Percentiles rank a stretch among this genome's conserved stretches.
These are phyloP conservation scores for Diplodia seriata DNA, from an alignment of 2,329 filamentous ascomycete genomes.

Conservation along the genomic window DNA sequence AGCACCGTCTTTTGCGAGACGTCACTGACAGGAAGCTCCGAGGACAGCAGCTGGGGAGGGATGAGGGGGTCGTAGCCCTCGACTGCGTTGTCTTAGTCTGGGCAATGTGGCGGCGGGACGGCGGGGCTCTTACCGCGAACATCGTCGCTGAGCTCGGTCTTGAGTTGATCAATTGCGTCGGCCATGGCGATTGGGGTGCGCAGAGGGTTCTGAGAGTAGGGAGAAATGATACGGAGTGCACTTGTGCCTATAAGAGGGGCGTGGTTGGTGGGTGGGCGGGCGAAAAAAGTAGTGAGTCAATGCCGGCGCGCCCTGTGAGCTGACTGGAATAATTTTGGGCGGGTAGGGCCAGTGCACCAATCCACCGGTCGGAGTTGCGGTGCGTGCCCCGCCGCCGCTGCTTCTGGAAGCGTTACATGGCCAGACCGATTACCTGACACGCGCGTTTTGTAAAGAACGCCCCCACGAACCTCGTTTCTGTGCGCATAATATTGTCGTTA, in stretches of 20 bases:
- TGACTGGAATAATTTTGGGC: conserved; percentile 22
- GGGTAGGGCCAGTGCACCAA: not conserved
- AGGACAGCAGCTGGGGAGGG: conserved; percentile 82
- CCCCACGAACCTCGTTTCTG: not conserved
- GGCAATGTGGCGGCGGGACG: conserved; percentile 15
- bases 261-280: conserved; percentile 2
- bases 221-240: conserved; percentile 26
- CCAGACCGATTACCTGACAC: not conserved
- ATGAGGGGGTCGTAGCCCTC: conserved; percentile 94
- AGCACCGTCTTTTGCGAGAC: conserved; percentile 71
- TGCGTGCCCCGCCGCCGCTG: conserved; percentile 1
- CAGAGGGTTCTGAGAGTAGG: conserved; percentile 31
- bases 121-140: conserved; percentile 56
- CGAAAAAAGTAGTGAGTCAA: conserved; percentile 31
- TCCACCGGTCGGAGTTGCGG: conserved; percentile 7
- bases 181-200: conserved; percentile 35
- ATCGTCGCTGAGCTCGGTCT: conserved; percentile 54
- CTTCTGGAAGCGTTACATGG: not conserved
- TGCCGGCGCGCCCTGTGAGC: not conserved
- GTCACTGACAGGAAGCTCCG: conserved; percentile 75
- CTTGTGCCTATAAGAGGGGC: conserved; percentile 31
- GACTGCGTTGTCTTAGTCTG: conserved; percentile 61
- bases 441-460: not conserved
- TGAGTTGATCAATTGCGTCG: conserved; percentile 36
- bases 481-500: not conserved